Percentiles rank a stretch among this genome's conserved stretches.
These are phyloP conservation scores for Cryptococcus neoformans DNA, from an alignment of 1,284 basidiomycete species.

Conservation along the genomic window DNA sequence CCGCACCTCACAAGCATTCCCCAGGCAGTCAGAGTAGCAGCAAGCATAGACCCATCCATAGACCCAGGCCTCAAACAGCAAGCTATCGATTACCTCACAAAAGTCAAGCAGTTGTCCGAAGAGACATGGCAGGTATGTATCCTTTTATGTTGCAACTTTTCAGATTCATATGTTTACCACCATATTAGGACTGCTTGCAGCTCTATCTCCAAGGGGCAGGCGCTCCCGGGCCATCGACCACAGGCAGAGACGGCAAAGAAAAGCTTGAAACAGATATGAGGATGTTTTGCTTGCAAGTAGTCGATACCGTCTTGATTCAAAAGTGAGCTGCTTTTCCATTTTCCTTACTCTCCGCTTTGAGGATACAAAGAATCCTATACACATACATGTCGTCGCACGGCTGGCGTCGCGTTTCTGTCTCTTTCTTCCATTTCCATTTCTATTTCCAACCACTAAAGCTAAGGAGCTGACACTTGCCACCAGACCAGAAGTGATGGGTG, in stretches of 20 bases:
- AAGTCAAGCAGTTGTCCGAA: slow-evolving; percentile 46
- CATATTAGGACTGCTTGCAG: slow-evolving; percentile 44
- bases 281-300: slow-evolving; percentile 50
- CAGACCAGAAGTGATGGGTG: slow-evolving; percentile 36
- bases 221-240: slow-evolving; percentile 27
- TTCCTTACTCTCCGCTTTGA: no score
- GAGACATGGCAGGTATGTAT: slow-evolving; percentile 50
- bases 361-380: no score
- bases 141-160: not conserved
- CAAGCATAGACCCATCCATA: slow-evolving; percentile 34
- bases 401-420: no score
- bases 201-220: slow-evolving; percentile 51
- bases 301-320: slow-evolving; percentile 44
- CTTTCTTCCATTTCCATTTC: not conserved
- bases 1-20: slow-evolving; percentile 47
- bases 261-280: slow-evolving; percentile 46
- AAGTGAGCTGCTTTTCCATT: slow-evolving; percentile 27
- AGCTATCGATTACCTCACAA: slow-evolving; percentile 46
- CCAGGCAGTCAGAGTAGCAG: slow-evolving; percentile 48
- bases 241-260: slow-evolving; percentile 48
- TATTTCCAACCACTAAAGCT: no score
- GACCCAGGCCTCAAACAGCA: slow-evolving; percentile 43
- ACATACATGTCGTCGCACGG: no score
- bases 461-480: not conserved
- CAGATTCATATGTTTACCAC: not conserved